Evolutionary conservation across 352 stramenopile genomes (phyloP).

Genomic region (Phytopythium mirpurense): DNA sequence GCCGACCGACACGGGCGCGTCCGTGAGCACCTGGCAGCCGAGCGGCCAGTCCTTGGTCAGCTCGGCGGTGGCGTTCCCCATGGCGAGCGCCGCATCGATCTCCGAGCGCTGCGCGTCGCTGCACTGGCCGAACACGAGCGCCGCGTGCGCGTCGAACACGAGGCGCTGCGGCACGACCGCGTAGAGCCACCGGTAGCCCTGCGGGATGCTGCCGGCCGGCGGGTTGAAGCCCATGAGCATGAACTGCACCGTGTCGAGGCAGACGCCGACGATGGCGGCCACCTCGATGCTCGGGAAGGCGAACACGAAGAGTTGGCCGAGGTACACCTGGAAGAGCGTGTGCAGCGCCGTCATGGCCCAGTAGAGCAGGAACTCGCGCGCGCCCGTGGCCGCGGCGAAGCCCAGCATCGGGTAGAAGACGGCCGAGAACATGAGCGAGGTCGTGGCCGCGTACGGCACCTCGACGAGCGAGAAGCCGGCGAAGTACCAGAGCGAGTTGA

Average conservation of each 20-base stretch:
- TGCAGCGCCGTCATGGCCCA: conserved; percentile 13
- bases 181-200: too few relatives aligned
- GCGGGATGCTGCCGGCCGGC: too few relatives aligned
- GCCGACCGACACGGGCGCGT: conserved; percentile 36
- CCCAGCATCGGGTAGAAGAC: conserved; percentile 32
- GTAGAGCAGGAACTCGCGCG: conserved; percentile 16
- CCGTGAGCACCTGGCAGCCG: conserved; percentile 46
- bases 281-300: conserved; percentile 3
- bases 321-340: background rate
- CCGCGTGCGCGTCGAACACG: conserved; percentile 24
- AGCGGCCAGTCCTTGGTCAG: conserved; percentile 29
- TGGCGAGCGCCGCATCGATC: conserved; percentile 13
- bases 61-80: conserved; percentile 19
- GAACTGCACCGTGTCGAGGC: conserved; percentile 28
- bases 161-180: conserved; percentile 9
- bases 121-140: conserved; percentile 40
- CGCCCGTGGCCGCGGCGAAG: conserved; percentile 30
- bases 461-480: conserved; percentile 46
- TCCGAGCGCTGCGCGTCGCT: conserved; percentile 22
- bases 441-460: conserved; percentile 59
- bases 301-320: conserved; percentile 8
- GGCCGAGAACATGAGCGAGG: conserved; percentile 16
- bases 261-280: conserved; percentile 7
- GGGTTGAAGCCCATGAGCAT: conserved; percentile 11
- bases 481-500: conserved; percentile 63